These are phyloP conservation scores for Fusarium sp. DNA, from an alignment of 2,329 filamentous ascomycete genomes.

Conservation along the genomic window DNA sequence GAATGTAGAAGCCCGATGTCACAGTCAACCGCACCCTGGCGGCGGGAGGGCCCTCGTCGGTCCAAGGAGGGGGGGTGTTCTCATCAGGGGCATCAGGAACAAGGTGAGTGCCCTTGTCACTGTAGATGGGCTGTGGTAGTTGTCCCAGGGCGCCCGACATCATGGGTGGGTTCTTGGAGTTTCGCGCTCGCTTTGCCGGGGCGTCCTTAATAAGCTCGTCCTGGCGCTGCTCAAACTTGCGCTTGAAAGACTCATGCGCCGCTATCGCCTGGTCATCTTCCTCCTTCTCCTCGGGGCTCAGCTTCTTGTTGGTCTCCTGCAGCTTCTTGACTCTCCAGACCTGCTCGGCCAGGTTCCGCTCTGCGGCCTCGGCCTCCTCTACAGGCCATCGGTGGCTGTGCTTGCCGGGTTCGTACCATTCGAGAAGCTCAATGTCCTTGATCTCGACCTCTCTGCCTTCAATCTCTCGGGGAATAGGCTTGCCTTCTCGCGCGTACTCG, in stretches of 20 bases:
- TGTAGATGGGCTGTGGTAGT: conserved; percentile 55
- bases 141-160: conserved; percentile 67
- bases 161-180: conserved; percentile 51
- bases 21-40: conserved; percentile 88
- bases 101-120: conserved; percentile 59
- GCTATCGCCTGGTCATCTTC: conserved; percentile 63
- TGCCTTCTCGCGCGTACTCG: conserved; percentile 92
- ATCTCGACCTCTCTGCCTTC: conserved; percentile 81
- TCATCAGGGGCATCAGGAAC: conserved; percentile 58
- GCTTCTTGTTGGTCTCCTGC: conserved; percentile 58
- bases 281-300: conserved; percentile 63
- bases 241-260: conserved; percentile 65
- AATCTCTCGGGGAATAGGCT: conserved; percentile 84
- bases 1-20: conserved; percentile 95
- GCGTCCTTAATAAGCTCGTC: conserved; percentile 64
- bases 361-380: conserved; percentile 76
- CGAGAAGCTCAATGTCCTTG: conserved; percentile 76
- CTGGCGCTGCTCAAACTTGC: conserved; percentile 64
- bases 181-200: conserved; percentile 48
- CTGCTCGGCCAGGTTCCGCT: conserved; percentile 79
- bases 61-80: conserved; percentile 63
- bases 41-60: conserved; percentile 73
- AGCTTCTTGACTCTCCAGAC: conserved; percentile 69
- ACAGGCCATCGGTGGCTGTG: conserved; percentile 82
- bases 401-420: conserved; percentile 83